Percentiles rank a stretch among this genome's conserved stretches.
Evolutionary conservation across 192 early-diverging fungal genomes (phyloP).

Genomic region (Ambispora gerdemannii): DNA sequence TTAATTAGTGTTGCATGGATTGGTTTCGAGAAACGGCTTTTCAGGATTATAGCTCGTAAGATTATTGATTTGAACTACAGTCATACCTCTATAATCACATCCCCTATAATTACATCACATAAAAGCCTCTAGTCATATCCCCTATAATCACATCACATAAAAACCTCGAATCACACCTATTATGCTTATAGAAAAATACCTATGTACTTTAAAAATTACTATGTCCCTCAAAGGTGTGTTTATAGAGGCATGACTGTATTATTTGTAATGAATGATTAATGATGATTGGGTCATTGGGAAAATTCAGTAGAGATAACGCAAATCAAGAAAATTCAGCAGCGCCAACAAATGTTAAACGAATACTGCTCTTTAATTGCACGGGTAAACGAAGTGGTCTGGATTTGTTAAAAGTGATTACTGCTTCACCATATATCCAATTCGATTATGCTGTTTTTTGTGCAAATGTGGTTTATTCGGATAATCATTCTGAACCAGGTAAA

Average conservation of each 20-base stretch:
- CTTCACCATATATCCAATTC: conserved; percentile 46
- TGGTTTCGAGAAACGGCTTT: conserved; percentile 5
- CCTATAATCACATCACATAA: too few relatives aligned
- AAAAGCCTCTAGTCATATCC: too few relatives aligned
- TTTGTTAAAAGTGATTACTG: conserved; percentile 66
- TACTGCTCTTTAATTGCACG: conserved; percentile 89
- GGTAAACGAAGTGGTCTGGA: conserved; percentile 62
- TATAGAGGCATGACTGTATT: too few relatives aligned
- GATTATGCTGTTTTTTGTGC: conserved; percentile 78
- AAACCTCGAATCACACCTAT: too few relatives aligned
- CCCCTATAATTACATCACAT: too few relatives aligned
- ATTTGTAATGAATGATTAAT: not conserved
- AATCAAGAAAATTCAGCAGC: conserved; percentile 48
- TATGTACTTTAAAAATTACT: too few relatives aligned
- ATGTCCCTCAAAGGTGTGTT: too few relatives aligned
- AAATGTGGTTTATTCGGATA: conserved; percentile 54
- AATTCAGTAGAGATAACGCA: conserved; percentile 40
- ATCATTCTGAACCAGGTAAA: conserved; percentile 35
- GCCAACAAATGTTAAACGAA: conserved; percentile 40
- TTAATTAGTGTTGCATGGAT: conserved; percentile 4
- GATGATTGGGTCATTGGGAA: not conserved
- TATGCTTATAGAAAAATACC: too few relatives aligned
- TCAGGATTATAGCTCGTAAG: not conserved
- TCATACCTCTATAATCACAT: too few relatives aligned
- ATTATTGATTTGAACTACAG: too few relatives aligned